Evolutionary conservation across 768 basidiomycete genomes (phyloP).

Genomic region (Strobilomyces echinocephalus): DNA sequence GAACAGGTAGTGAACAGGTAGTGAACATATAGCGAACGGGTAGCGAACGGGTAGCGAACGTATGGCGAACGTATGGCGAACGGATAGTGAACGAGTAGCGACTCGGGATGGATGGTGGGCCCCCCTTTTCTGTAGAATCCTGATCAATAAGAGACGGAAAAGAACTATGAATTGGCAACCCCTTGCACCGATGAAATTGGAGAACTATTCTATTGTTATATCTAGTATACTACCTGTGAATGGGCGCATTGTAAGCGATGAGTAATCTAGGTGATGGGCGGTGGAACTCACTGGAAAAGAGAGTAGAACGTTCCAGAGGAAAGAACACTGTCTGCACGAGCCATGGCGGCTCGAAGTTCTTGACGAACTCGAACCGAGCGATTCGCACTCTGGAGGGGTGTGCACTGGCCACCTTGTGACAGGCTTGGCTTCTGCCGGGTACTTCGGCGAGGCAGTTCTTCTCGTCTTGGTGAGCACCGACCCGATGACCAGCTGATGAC

Average conservation of each 20-base stretch:
- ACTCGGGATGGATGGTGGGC: too few relatives aligned
- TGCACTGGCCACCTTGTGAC: too few relatives aligned
- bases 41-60: too few relatives aligned
- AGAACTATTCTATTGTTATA: constrained; percentile 1
- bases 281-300: constrained; percentile 4
- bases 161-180: constrained; percentile 10
- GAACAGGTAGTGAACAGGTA: too few relatives aligned
- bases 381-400: too few relatives aligned
- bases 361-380: constrained; percentile 74
- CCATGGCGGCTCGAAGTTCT: constrained; percentile 42
- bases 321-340: neutral
- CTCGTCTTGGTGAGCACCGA: constrained; percentile 52
- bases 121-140: neutral
- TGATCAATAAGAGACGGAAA: neutral
- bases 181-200: constrained; percentile 14
- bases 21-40: too few relatives aligned
- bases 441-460: too few relatives aligned
- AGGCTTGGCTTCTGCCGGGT: too few relatives aligned
- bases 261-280: neutral
- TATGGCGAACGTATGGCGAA: too few relatives aligned
- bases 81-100: too few relatives aligned
- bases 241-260: neutral
- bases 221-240: constrained; percentile 2
- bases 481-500: constrained; percentile 69
- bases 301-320: neutral